phyloP scores from a whole-genome alignment of 257 asterid species.

The Capsicum chinense region DNA sequence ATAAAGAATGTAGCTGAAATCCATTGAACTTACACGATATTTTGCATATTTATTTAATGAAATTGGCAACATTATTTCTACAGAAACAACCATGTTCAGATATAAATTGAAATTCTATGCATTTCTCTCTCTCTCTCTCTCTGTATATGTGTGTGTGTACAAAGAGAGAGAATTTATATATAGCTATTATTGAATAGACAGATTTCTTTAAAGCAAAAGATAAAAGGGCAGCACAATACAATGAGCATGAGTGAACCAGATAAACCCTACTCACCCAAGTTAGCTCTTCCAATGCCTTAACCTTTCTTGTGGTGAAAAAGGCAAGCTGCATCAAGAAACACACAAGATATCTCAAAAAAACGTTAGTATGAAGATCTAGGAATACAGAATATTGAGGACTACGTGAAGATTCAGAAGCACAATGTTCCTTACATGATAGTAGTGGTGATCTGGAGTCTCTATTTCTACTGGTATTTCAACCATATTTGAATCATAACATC shows the following conservation, averaged over 20 bases:
- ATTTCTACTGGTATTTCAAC: constrained; percentile 91
- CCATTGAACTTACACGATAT: not conserved
- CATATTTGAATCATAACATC: constrained; percentile 83
- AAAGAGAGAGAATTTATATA: not conserved
- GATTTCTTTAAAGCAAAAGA: constrained; percentile 18
- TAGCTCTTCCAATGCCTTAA: constrained; percentile 89
- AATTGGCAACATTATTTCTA: not conserved
- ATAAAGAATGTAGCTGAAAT: constrained; percentile 1
- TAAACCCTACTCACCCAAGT: constrained; percentile 73
- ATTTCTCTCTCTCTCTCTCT: not conserved
- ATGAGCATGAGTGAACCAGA: constrained; percentile 23
- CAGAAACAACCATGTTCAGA: constrained; percentile 17
- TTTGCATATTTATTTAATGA: not conserved
- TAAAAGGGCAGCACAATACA: not conserved
- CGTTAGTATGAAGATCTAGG: constrained; percentile 30
- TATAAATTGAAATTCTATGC: constrained; percentile 14
- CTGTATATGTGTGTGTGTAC: not conserved
- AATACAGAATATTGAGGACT: constrained; percentile 17
- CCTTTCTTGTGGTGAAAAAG: constrained; percentile 79
- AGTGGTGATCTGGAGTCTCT: constrained; percentile 87
- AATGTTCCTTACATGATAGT: constrained; percentile 70
- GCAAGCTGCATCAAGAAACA: constrained; percentile 68
- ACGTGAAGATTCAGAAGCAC: constrained; percentile 17
- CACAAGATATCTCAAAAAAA: not conserved
- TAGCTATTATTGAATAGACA: not conserved